phyloP scores from a whole-genome alignment of 805 yeast species.

The Cyberlindnera mrakii region DNA sequence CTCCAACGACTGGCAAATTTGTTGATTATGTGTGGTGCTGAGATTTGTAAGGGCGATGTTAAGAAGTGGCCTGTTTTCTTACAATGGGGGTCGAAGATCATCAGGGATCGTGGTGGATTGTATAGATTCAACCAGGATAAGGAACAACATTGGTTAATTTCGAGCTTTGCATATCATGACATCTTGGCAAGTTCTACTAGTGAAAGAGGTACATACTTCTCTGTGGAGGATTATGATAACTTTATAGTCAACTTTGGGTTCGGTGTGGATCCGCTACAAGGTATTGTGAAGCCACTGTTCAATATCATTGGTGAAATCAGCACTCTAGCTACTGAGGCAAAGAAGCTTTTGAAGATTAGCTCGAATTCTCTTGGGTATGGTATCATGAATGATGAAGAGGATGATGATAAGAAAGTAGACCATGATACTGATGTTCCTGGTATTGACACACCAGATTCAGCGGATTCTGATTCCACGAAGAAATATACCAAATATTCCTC shows the following conservation, averaged over 20 bases:
- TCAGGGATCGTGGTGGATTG: constrained; percentile 58
- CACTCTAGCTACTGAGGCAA: constrained; percentile 48
- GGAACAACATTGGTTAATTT: constrained; percentile 63
- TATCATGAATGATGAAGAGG: constrained; percentile 20
- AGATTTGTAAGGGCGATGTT: constrained; percentile 79
- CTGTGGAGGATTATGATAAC: constrained; percentile 51
- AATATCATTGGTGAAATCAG: constrained; percentile 63
- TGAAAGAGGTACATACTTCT: constrained; percentile 61
- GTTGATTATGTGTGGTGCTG: constrained; percentile 69
- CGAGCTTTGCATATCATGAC: constrained; percentile 80
- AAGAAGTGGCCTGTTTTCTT: constrained; percentile 66
- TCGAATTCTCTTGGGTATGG: constrained; percentile 24
- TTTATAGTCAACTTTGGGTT: constrained; percentile 25
- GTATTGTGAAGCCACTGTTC: constrained; percentile 65
- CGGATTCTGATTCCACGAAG: constrained; percentile 5
- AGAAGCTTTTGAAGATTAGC: constrained; percentile 28
- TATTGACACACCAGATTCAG: constrained; percentile 20
- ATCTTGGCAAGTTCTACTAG: constrained; percentile 56
- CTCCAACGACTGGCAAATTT: constrained; percentile 53
- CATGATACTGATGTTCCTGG: constrained; percentile 18
- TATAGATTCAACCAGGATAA: constrained; percentile 42
- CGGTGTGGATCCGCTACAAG: constrained; percentile 65
- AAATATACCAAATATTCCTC: constrained; percentile 28
- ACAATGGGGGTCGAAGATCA: constrained; percentile 58
- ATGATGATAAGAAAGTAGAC: constrained; percentile 13